A percentile compares a stretch with the other conserved stretches of the same genome.
These are phyloP conservation scores for Prosopis cineraria DNA, from an alignment of 306 rosid genomes.

Conservation along the genomic window DNA sequence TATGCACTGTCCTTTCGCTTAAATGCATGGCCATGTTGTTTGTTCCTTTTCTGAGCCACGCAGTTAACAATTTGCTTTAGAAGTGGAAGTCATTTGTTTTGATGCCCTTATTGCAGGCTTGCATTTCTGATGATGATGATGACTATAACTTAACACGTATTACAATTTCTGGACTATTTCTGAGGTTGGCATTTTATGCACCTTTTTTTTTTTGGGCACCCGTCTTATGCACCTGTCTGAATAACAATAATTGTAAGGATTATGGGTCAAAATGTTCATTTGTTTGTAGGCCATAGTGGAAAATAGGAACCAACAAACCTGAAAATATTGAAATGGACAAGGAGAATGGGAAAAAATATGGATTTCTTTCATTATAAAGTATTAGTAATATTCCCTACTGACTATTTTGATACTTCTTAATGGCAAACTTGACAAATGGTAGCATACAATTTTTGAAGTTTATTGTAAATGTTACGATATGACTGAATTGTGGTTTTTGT, in stretches of 20 bases:
- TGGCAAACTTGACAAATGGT: slow-evolving; percentile 5
- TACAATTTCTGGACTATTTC: slow-evolving; percentile 78
- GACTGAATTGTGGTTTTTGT: slow-evolving; percentile 31
- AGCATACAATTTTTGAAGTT: not conserved
- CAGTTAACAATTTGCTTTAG: not conserved
- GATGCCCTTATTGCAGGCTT: slow-evolving; percentile 59
- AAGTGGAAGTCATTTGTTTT: slow-evolving; percentile 28
- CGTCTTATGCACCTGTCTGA: slow-evolving; percentile 4
- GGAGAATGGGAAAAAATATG: slow-evolving; percentile 6
- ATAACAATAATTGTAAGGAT: slow-evolving; percentile 3
- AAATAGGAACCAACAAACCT: slow-evolving; percentile 13
- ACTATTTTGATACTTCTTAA: slow-evolving; percentile 24
- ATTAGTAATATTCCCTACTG: slow-evolving; percentile 19
- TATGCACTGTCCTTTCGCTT: slow-evolving; percentile 16
- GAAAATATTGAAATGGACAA: slow-evolving; percentile 21
- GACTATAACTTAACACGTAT: slow-evolving; percentile 74
- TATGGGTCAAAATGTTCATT: slow-evolving; percentile 1
- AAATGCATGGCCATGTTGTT: slow-evolving; percentile 16
- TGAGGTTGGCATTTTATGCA: slow-evolving; percentile 57
- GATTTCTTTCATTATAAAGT: not conserved
- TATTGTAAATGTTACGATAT: not conserved
- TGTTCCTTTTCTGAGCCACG: slow-evolving; percentile 20
- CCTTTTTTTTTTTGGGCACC: not conserved
- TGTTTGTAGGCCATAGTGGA: slow-evolving; percentile 1
- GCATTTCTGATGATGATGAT: slow-evolving; percentile 67